A percentile compares a stretch with the other conserved stretches of the same genome.
phyloP scores from a whole-genome alignment of 208 protist genomes.

The Trypanosoma scelopori region DNA sequence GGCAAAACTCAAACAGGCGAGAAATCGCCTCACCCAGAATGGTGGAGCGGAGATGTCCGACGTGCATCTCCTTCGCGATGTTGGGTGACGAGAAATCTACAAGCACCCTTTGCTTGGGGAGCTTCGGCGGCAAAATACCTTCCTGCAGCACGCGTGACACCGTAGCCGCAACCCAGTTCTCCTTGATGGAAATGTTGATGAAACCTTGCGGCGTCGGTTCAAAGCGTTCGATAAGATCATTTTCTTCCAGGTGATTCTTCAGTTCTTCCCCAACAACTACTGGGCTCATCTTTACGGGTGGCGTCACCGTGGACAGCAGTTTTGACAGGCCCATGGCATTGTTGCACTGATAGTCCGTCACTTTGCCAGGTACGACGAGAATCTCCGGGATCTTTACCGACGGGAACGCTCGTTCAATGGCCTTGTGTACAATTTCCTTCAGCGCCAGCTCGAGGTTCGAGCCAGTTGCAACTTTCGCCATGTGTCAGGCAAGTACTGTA shows the following conservation, averaged over 20 bases:
- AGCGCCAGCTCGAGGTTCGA: constrained; percentile 82
- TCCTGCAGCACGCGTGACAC: constrained; percentile 53
- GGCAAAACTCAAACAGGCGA: constrained; percentile 94
- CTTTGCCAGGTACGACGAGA: constrained; percentile 78
- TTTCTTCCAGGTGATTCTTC: constrained; percentile 69
- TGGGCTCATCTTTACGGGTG: constrained; percentile 84
- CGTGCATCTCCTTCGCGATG: constrained; percentile 99
- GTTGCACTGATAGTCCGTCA: constrained; percentile 96
- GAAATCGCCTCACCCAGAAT: constrained; percentile 97
- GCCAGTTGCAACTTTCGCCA: constrained; percentile 16
- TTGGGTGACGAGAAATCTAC: constrained; percentile 99
- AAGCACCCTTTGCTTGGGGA: constrained; percentile 77
- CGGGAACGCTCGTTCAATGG: constrained; percentile 86
- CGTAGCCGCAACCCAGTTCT: constrained; percentile 55
- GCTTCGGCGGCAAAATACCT: constrained; percentile 68
- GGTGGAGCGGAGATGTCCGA: constrained; percentile 97
- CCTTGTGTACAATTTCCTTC: constrained; percentile 68
- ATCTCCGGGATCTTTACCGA: constrained; percentile 50
- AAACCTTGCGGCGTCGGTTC: constrained; percentile 91
- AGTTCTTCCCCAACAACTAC: constrained; percentile 83
- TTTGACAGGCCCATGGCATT: constrained; percentile 93
- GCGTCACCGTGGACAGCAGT: constrained; percentile 70
- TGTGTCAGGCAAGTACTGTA: constrained; percentile 1
- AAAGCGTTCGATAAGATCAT: constrained; percentile 83
- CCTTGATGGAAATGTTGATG: constrained; percentile 89